phyloP scores from a whole-genome alignment of 2,329 filamentous ascomycete species.

The Fusarium subglutinans region DNA sequence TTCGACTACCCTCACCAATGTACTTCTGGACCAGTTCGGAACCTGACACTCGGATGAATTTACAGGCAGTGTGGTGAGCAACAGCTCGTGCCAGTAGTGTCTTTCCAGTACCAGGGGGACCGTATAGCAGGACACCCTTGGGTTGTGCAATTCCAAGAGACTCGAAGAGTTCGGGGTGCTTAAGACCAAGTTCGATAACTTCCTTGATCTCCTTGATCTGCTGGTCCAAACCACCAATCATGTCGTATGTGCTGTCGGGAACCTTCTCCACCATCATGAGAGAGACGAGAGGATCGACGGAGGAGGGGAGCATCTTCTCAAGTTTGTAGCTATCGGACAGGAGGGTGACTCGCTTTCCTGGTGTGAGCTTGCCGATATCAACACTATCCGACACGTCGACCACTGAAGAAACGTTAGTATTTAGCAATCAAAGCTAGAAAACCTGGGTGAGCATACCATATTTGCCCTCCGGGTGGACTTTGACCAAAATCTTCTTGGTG shows the following conservation, averaged over 20 bases:
- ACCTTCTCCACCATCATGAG: conserved; percentile 99
- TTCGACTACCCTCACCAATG: conserved; percentile 96
- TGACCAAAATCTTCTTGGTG: conserved; percentile 98
- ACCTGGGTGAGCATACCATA: conserved; percentile 73
- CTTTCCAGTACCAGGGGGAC: conserved; percentile 96
- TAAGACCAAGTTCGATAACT: conserved; percentile 97
- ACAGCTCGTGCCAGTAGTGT: conserved; percentile 94
- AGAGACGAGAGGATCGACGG: conserved; percentile 96
- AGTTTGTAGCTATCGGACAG: conserved; percentile 98
- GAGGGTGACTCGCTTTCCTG: conserved; percentile 96
- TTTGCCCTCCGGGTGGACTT: conserved; percentile 99
- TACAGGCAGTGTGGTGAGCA: conserved; percentile 98
- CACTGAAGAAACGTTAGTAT: conserved; percentile 63
- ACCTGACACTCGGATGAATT: conserved; percentile 96
- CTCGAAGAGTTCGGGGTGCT: conserved; percentile 98
- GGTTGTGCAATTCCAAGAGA: conserved; percentile 98
- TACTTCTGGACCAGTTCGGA: conserved; percentile 99
- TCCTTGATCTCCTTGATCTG: conserved; percentile 99
- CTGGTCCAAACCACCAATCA: conserved; percentile 98
- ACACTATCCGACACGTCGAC: conserved; percentile 96
- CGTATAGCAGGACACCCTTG: conserved; percentile 96
- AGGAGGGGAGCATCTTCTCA: conserved; percentile 97
- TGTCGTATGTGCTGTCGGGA: conserved; percentile 99
- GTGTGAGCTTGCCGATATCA: conserved; percentile 93
- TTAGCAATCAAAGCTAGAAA: background rate